These are phyloP conservation scores for Allium sativum DNA, from an alignment of 106 monocot genomes.

Conservation along the genomic window DNA sequence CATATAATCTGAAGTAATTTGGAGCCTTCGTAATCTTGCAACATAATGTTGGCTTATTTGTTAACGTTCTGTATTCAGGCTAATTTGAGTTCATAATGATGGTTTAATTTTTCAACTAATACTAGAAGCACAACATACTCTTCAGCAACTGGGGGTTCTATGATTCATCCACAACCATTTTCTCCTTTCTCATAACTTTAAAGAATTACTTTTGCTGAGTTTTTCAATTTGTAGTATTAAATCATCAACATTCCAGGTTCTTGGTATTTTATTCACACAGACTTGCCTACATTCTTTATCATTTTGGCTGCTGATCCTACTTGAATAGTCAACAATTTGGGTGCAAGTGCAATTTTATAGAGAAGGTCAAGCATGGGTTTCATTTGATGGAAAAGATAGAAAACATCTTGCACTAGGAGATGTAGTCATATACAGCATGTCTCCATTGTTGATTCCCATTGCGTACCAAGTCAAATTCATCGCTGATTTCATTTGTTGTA, in stretches of 20 bases:
- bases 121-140: slow-evolving; percentile 99
- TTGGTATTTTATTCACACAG: slow-evolving; percentile 91
- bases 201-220: too few species aligned
- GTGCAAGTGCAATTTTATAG: slow-evolving; percentile 91
- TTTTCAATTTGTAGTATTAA: too few species aligned
- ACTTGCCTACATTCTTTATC: slow-evolving; percentile 97
- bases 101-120: slow-evolving; percentile 94
- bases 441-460: slow-evolving; percentile 89
- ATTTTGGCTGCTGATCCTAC: slow-evolving; percentile 82
- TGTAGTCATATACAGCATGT: slow-evolving; percentile 83
- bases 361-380: slow-evolving; percentile 92
- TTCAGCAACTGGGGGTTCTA: slow-evolving; percentile 97
- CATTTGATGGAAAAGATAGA: slow-evolving; percentile 93
- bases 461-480: slow-evolving; percentile 87
- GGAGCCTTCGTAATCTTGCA: too few species aligned
- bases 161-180: slow-evolving; percentile 96
- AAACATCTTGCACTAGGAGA: slow-evolving; percentile 77
- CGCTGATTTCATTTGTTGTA: slow-evolving; percentile 83
- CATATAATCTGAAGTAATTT: too few species aligned
- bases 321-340: slow-evolving; percentile 76
- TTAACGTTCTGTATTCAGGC: too few species aligned
- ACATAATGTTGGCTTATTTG: too few species aligned
- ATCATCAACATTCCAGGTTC: slow-evolving; percentile 49
- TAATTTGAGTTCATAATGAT: slow-evolving; percentile 93
- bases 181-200: slow-evolving; percentile 1